Base-by-base conservation (phyloP, 2,329 filamentous ascomycete species). In the Aspergillus sp. region DNA sequence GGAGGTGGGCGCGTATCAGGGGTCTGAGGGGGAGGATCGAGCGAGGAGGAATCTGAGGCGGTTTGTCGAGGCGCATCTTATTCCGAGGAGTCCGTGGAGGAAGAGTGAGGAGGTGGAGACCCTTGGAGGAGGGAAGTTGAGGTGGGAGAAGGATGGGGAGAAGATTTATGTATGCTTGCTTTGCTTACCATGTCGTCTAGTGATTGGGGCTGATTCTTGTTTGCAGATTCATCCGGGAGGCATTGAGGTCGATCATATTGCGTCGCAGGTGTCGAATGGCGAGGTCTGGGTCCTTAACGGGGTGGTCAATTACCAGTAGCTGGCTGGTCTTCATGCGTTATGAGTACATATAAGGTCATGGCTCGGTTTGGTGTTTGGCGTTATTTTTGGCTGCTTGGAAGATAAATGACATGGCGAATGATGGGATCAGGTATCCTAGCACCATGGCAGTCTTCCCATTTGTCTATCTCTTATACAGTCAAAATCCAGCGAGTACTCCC, bases 1-100 rank as follows among this genome's bases (percentile, higher is more conserved):
- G 0, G 68, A 71, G 24, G 45, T 48, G 2, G 62, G 78, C 19
- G 85, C 81, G 1, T 95, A 94, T 52, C 75, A 82, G 29, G 86
- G 86, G 0, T 65, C 70, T 1, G 74, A 75, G 11, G 89, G 86
- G 0, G 74, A 81, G 50, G 78, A 86, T 35, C 71, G 86, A 30
- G 89, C 91, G 5, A 72, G 77, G 40, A 65, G 65, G 44, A 96
- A 96, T 51, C 57, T 96, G 41, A 70, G 72, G 50, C 68, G 74
- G 24, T 96, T 96, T 56, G 84, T 93, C 1, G 80, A 93, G 63
- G 80, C 81, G 28, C 91, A 98, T 61, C 70, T 95, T 33, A 72
- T 96, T 4, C 71, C 77, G 0, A 59, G 62, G 4, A 83, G 76
- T 49, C 86, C 86, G 1, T 96, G 89, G 88, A 60, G 66, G 15